Conservation (phyloP, 2,329 filamentous ascomycete species). For the Pseudocercospora fuligena region DNA sequence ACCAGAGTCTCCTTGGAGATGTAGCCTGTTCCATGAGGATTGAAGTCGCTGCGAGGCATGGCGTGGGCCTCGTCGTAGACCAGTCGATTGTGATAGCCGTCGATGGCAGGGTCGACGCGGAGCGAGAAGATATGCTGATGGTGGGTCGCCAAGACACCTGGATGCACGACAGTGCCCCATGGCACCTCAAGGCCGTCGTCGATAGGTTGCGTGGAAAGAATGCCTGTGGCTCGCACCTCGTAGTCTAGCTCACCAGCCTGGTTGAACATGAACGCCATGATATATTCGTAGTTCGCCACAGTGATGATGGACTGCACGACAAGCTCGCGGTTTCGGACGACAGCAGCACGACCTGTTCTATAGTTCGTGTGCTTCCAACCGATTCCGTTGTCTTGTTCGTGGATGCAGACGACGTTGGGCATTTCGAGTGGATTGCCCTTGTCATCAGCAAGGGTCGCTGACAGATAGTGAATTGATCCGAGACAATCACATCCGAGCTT, state of each 20-base stretch:
- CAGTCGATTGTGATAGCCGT: conserved; percentile 59
- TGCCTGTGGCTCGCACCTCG: conserved; percentile 69
- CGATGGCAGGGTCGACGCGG: conserved; percentile 68
- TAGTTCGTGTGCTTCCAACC: conserved; percentile 74
- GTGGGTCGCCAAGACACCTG: conserved; percentile 69
- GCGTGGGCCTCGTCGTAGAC: conserved; percentile 60
- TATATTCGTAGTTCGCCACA: conserved; percentile 69
- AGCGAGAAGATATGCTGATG: conserved; percentile 73
- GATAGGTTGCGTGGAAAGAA: conserved; percentile 64
- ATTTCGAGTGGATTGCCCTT: conserved; percentile 60
- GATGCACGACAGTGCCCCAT: conserved; percentile 63
- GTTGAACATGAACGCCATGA: conserved; percentile 68
- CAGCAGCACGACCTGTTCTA: conserved; percentile 65
- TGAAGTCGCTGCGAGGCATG: conserved; percentile 57
- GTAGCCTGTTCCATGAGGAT: conserved; percentile 67
- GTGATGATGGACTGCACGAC: conserved; percentile 72
- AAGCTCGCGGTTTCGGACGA: conserved; percentile 65
- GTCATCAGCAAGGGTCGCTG: conserved; percentile 58
- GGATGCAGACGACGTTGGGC: conserved; percentile 69
- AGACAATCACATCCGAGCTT: conserved; percentile 71
- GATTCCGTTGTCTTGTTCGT: conserved; percentile 72
- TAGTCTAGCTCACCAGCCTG: conserved; percentile 65
- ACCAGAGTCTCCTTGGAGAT: conserved; percentile 50
- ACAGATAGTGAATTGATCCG: conserved; percentile 62
- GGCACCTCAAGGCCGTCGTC: conserved; percentile 58